phyloP scores from a whole-genome alignment of 345 rosid genomes.

The Ailanthus altissimus region DNA sequence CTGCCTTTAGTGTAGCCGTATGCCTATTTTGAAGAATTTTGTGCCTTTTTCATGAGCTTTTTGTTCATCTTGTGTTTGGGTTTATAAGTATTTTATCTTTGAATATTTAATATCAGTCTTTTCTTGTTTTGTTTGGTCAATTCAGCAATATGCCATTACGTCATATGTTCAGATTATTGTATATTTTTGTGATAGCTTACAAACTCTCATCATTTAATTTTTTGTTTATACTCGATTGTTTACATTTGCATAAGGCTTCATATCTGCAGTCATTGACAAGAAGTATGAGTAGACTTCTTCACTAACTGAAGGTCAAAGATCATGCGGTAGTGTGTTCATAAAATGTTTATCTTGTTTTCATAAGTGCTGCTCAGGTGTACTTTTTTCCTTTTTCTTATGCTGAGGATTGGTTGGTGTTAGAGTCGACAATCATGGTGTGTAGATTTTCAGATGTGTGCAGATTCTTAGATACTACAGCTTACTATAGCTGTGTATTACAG shows the following conservation, averaged over 20 bases:
- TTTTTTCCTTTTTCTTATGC: not conserved
- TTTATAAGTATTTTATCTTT: conserved; percentile 18
- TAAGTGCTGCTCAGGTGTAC: not conserved
- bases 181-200: not conserved
- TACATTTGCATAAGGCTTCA: not conserved
- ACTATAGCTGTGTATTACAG: too few relatives aligned
- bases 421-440: too few relatives aligned
- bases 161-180: conserved; percentile 1
- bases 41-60: too few relatives aligned
- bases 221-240: not conserved
- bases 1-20: conserved; percentile 16
- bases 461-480: too few relatives aligned
- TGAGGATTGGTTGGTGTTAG: not conserved
- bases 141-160: not conserved
- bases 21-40: conserved; percentile 27
- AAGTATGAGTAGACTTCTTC: not conserved
- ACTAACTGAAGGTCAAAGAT: not conserved
- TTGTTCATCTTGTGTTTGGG: conserved; percentile 7
- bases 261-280: not conserved
- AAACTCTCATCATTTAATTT: conserved; percentile 1
- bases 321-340: not conserved
- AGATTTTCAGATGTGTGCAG: too few relatives aligned
- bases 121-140: conserved; percentile 13
- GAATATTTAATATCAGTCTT: conserved; percentile 12
- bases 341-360: not conserved